Base-by-base conservation (phyloP, 2,329 filamentous ascomycete species). In the Coleophoma cylindrospora region DNA sequence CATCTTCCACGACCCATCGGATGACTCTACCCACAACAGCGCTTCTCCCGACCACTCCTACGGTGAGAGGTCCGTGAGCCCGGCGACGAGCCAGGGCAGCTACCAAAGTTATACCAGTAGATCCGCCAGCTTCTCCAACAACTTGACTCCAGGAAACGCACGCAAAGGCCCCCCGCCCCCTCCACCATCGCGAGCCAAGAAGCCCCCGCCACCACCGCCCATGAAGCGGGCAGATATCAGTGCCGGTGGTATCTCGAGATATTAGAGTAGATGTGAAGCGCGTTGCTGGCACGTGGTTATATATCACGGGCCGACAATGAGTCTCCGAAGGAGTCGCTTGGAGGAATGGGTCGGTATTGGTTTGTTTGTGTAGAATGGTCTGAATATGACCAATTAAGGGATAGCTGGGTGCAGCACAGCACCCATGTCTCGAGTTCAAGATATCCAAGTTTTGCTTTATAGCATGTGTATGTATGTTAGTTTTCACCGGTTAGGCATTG, bases 151-250 rank as follows among this genome's bases (percentile, higher is more conserved):
- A 55, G 43, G 45, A 48, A 56, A 34, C 45, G 57, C 57, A 17
- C 61, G 66, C 64, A 82, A 80, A 66, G 75, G 74, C 41, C 79
- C 81, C 43, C 83, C 83, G 17, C 83, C 83, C 27, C 83, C 83
- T 21, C 80, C 80, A 22, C 78, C 80, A 9, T 77, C 76, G 19
- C 70, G 82, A 61, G 69, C 78, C 34, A 87, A 85, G 73, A 86
- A 86, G 66, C 81, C 82, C 12, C 81, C 83, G 52, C 80, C 80
- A 36, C 83, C 81, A 19, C 80, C 80, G 11, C 83, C 83, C 19
- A 76, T 82, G 69, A 86, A 86, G 72, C 70, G 80, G 57, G 75
- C 61, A 15, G 61, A 64, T 14, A 61, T 60, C 14, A 62, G 58
- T 32, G 54, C 59, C 12, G 48, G 50, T 4, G 59, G 54, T 45